Conservation (phyloP, 176 grass and related monocot genomes). For the Bromus sterilis region DNA sequence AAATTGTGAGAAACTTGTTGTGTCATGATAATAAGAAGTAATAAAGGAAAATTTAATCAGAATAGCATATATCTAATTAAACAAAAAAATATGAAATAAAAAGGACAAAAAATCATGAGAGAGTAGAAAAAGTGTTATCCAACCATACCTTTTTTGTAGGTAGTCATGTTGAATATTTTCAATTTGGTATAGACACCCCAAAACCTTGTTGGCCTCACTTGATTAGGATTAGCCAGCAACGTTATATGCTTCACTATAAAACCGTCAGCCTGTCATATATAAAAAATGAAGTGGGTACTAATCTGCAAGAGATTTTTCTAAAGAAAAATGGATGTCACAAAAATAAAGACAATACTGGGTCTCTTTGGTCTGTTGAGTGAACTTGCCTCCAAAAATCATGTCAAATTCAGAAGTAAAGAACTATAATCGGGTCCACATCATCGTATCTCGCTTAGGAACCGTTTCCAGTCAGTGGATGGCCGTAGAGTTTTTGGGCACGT, state of each 20-base stretch:
- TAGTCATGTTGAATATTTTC: slow-evolving; percentile 74
- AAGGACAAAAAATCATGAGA: neutral
- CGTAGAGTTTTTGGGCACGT: neutral
- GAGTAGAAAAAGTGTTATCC: neutral
- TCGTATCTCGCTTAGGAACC: neutral
- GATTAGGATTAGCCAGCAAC: slow-evolving; percentile 68
- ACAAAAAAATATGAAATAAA: neutral
- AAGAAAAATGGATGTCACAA: neutral
- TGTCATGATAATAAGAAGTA: neutral
- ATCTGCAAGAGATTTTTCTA: neutral
- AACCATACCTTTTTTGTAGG: slow-evolving; percentile 57
- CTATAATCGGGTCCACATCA: neutral
- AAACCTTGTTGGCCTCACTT: slow-evolving; percentile 64
- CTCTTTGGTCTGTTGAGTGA: neutral
- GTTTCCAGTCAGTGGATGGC: neutral
- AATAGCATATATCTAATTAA: neutral
- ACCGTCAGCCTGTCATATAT: slow-evolving; percentile 58
- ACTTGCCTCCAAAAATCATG: neutral
- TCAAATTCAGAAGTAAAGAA: neutral
- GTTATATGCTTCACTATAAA: slow-evolving; percentile 63
- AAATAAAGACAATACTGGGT: neutral
- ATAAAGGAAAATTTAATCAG: neutral
- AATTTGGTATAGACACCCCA: slow-evolving; percentile 86
- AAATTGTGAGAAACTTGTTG: neutral
- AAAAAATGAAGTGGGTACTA: neutral